Conservation (phyloP, 1,139 yeast species). For the Lodderomyces jiufengensis region DNA sequence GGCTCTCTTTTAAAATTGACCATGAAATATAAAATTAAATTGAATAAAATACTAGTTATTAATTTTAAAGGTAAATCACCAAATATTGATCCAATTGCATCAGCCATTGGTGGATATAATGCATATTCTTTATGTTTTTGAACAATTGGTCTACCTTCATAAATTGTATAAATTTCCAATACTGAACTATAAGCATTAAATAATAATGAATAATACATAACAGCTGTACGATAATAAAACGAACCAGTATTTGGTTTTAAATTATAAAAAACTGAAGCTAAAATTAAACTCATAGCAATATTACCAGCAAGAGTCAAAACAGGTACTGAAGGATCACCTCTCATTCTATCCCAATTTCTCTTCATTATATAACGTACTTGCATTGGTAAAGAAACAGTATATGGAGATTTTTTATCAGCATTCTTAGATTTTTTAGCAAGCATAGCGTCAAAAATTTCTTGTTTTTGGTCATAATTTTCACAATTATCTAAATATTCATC, state of each 20-base stretch:
- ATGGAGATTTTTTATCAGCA: slow-evolving; percentile 53
- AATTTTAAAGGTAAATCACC: slow-evolving; percentile 57
- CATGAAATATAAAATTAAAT: slow-evolving; percentile 54
- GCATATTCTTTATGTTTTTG: slow-evolving; percentile 62
- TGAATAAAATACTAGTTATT: slow-evolving; percentile 38
- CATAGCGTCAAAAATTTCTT: slow-evolving; percentile 42
- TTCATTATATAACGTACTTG: slow-evolving; percentile 59
- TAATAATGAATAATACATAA: slow-evolving; percentile 53
- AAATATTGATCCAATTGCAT: slow-evolving; percentile 55
- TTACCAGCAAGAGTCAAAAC: slow-evolving; percentile 59
- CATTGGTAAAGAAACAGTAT: slow-evolving; percentile 60
- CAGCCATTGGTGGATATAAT: slow-evolving; percentile 65
- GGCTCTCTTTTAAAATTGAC: slow-evolving; percentile 53
- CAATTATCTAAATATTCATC: slow-evolving; percentile 17
- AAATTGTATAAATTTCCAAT: slow-evolving; percentile 55
- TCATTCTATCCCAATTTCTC: slow-evolving; percentile 61
- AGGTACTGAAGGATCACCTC: slow-evolving; percentile 66
- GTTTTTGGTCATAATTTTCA: slow-evolving; percentile 17
- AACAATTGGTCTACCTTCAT: slow-evolving; percentile 55
- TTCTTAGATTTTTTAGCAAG: slow-evolving; percentile 56
- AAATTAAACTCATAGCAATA: slow-evolving; percentile 66
- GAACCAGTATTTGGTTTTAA: slow-evolving; percentile 46
- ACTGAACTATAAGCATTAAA: slow-evolving; percentile 56
- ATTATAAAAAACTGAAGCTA: slow-evolving; percentile 65
- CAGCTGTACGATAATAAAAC: slow-evolving; percentile 55